Evolutionary conservation across 164 flowering plant species (phyloP), one percentile per base, ranked within the genome.

Genomic region (Berberis vulgaris): DNA sequence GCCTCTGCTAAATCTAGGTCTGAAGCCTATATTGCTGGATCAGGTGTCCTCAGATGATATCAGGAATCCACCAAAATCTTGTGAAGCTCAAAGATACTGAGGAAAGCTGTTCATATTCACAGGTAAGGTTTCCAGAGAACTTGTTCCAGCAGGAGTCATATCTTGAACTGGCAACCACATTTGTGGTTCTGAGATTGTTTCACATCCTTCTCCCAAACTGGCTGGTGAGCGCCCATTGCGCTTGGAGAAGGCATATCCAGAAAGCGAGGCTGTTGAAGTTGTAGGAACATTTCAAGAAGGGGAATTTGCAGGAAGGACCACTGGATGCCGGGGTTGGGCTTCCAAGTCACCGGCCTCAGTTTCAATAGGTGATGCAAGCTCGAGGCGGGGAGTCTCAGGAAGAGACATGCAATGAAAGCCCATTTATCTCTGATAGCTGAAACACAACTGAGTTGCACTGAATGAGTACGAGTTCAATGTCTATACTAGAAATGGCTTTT

Each of bases 101-200:
- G 58, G 96, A 87, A 82, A 80, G 64, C 67, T 83, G 95, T 74
- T 93, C 95, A 63, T 88, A 90, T 71, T 76, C 89, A 44, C 89
- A 92, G 96, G 93, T 92, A 46, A 85, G 91, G 68, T 94, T 89
- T 65, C 98, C 98, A 0, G 94, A 83, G 75, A 85, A 90, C 67
- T 53, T 85, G 71, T 78, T 94, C 54, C 78, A 75, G 68, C 89
- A 90, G 66, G 97, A 88, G 70, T 85, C 91, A 4, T 94, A 86
- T 73, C 76, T 94, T 67, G 81, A 91, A 39, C 75, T 91, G 62
- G 98, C 98, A 6, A 84, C 82, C 6, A 62, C 77, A 0, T 94
- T 90, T 73, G 94, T 94, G 74, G 67, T 90, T 40, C 55, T 91
- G 63, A 83, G 96, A 75, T 61, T 90, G 69, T 65, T 86, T 1